These are phyloP conservation scores for Ganoderma lingzhi DNA, from an alignment of 1,284 basidiomycete species.

Conservation along the genomic window DNA sequence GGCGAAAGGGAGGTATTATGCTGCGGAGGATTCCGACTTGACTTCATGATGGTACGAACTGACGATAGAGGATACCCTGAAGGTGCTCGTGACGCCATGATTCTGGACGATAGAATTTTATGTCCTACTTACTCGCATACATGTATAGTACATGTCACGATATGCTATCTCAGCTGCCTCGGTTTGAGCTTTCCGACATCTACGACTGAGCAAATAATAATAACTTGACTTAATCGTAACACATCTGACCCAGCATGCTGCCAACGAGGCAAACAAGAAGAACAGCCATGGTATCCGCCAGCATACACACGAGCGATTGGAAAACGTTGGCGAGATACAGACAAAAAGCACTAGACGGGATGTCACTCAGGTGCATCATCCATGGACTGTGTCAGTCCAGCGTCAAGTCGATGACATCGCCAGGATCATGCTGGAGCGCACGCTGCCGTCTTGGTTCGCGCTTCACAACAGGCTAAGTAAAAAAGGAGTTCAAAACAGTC, in stretches of 20 bases:
- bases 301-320: not conserved
- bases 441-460: not conserved
- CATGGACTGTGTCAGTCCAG: slow-evolving; percentile 11
- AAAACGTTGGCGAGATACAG: not conserved
- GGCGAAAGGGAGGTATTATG: not conserved
- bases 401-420: slow-evolving; percentile 30
- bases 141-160: not conserved
- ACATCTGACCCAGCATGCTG: too few species aligned
- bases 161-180: not conserved
- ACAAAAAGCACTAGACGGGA: not conserved
- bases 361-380: not conserved
- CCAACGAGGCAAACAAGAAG: not conserved
- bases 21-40: not conserved
- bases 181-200: not conserved
- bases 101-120: not conserved
- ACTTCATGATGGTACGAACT: not conserved
- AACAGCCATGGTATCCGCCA: not conserved
- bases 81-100: not conserved
- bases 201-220: not conserved
- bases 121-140: not conserved
- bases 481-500: not conserved
- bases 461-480: slow-evolving; percentile 12
- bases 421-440: slow-evolving; percentile 16
- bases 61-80: not conserved
- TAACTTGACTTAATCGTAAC: not conserved